Conservation (phyloP, 768 basidiomycete species). For the Phanerochaete carnosa region DNA sequence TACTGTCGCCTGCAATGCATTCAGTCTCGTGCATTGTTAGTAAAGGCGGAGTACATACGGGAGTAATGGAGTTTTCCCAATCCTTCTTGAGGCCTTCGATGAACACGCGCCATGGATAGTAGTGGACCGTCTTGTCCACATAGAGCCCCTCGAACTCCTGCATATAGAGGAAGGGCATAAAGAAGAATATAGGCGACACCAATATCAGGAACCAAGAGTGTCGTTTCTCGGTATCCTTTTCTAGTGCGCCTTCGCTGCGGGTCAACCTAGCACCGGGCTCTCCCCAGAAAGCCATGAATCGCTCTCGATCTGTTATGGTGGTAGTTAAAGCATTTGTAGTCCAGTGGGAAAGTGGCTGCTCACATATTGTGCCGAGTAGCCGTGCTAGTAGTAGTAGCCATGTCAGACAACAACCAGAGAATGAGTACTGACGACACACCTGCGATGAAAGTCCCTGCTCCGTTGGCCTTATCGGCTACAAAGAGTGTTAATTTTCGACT, state of each 20-base stretch:
- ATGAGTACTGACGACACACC: background rate
- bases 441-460: background rate
- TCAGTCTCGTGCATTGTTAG: background rate
- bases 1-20: constrained; percentile 44
- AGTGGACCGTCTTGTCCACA: constrained; percentile 42
- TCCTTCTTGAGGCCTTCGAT: constrained; percentile 44
- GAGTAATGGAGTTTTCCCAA: constrained; percentile 51
- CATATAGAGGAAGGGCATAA: constrained; percentile 43
- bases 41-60: constrained; percentile 32
- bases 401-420: background rate
- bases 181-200: constrained; percentile 2
- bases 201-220: background rate
- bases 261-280: constrained; percentile 39
- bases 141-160: constrained; percentile 43
- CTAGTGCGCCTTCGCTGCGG: constrained; percentile 29
- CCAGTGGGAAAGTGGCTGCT: background rate
- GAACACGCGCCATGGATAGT: constrained; percentile 41
- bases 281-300: constrained; percentile 40
- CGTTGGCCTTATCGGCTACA: background rate
- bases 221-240: constrained; percentile 1
- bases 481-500: background rate
- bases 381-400: background rate
- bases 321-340: background rate
- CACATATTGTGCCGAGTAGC: background rate
- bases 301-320: constrained; percentile 22